Evolutionary conservation across 2,329 filamentous ascomycete genomes (phyloP).

Genomic region (Hypoxylon sp.): DNA sequence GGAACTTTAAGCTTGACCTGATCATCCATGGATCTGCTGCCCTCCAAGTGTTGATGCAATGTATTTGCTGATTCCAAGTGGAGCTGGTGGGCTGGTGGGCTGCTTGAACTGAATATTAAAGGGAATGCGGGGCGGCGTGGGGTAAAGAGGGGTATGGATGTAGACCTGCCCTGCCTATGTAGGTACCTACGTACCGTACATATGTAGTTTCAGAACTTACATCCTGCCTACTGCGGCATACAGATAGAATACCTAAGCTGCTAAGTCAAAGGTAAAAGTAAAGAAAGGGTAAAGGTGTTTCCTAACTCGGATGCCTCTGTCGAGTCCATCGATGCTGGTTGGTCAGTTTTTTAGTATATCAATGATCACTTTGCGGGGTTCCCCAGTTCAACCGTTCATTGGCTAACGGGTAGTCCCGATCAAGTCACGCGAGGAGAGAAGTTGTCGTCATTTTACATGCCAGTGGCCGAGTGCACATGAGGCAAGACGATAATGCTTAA

Average conservation of each 20-base stretch:
- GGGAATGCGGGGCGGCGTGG: not conserved
- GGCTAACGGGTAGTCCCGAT: constrained; percentile 30
- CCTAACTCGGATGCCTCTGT: constrained; percentile 35
- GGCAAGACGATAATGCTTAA: not conserved
- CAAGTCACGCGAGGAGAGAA: constrained; percentile 8
- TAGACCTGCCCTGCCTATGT: not conserved
- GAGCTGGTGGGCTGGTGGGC: not conserved
- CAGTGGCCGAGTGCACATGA: not conserved
- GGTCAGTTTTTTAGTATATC: constrained; percentile 24
- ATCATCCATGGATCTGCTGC: too few species aligned
- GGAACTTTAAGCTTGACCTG: too few species aligned
- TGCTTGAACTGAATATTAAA: not conserved
- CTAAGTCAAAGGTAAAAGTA: not conserved
- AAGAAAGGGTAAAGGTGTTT: constrained; percentile 23
- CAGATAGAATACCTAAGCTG: not conserved
- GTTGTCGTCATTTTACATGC: constrained; percentile 37
- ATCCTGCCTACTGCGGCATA: not conserved
- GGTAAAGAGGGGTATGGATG: not conserved
- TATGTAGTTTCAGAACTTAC: not conserved
- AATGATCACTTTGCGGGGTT: constrained; percentile 38
- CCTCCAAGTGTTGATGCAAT: not conserved
- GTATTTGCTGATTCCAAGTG: not conserved
- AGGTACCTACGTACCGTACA: too few species aligned
- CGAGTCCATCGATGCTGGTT: constrained; percentile 33
- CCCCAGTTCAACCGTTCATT: constrained; percentile 26